Evolutionary conservation across 768 basidiomycete genomes (phyloP), one percentile per base, ranked within the genome.

Genomic region (Pholiota microspora): DNA sequence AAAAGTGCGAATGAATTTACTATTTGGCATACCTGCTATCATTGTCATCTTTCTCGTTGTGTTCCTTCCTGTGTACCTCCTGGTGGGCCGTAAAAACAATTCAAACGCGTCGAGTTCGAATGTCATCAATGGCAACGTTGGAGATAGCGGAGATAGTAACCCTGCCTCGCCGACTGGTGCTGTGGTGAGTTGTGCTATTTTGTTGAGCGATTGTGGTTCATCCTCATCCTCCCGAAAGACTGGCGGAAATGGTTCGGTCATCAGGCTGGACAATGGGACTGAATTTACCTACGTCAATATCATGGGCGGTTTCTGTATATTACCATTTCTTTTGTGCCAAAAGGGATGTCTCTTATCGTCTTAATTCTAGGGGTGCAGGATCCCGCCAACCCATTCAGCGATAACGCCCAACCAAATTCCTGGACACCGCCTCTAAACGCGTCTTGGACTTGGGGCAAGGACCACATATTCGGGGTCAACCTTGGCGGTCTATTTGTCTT

Each of bases 381-480:
- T 65, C 81, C 83, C 4, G 72, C 75, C 7, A 71, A 86, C 65
- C 87, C 89, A 4, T 89, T 82, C 75, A 85, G 82, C 70, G 78
- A 86, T 64, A 70, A 77, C 32, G 91, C 91, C 4, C 74, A 72
- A 52, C 76, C 84, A 2, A 88, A 92, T 62, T 81, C 77, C 2
- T 92, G 86, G 82, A 85, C 86, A 3, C 89, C 89, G 2, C 77
- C 86, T 0, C 67, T 94, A 18, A 87, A 85, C 66, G 74, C 82
- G 48, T 76, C 73, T 12, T 94, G 90, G 88, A 74, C 63, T 18
- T 92, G 78, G 77, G 84, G 84, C 10, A 62, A 67, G 36, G 79
- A 90, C 69, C 78, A 71, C 36, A 65, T 85, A 13, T 74, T 74
- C 44, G 85, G 83, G 13, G 83, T 87, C 44, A 91, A 91, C 64